These are phyloP conservation scores for Tephrocybe sp. DNA, from an alignment of 768 basidiomycete species.

Conservation along the genomic window DNA sequence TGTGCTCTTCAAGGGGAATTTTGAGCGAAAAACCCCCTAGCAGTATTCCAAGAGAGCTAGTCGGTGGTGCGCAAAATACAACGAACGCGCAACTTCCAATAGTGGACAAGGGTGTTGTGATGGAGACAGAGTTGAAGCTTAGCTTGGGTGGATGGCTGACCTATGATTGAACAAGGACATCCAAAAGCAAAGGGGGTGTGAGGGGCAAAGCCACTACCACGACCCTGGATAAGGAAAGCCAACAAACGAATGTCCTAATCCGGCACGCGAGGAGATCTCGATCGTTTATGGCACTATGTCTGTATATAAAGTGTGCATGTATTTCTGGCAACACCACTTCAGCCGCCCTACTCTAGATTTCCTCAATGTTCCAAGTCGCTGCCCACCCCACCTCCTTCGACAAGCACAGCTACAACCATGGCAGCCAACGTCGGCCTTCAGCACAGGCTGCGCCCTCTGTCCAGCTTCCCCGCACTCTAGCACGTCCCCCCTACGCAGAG, in stretches of 20 bases:
- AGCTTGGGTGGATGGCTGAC: slow-evolving; percentile 6
- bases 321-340: slow-evolving; percentile 9
- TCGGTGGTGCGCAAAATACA: too few species aligned
- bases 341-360: neutral
- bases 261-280: slow-evolving; percentile 31
- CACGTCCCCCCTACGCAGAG: slow-evolving; percentile 58
- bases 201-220: slow-evolving; percentile 18
- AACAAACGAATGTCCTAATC: slow-evolving; percentile 42
- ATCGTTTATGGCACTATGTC: slow-evolving; percentile 26
- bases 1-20: slow-evolving; percentile 12
- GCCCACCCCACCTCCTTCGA: slow-evolving; percentile 41
- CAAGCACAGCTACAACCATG: slow-evolving; percentile 35
- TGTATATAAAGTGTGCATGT: slow-evolving; percentile 26
- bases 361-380: slow-evolving; percentile 48
- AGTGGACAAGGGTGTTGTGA: slow-evolving; percentile 29
- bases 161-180: slow-evolving; percentile 25
- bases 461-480: slow-evolving; percentile 72
- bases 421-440: slow-evolving; percentile 27
- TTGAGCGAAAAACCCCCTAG: too few species aligned
- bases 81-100: neutral
- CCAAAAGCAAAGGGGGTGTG: slow-evolving; percentile 24
- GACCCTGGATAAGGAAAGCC: slow-evolving; percentile 24
- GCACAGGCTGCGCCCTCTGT: slow-evolving; percentile 33
- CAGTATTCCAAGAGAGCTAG: too few species aligned
- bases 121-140: slow-evolving; percentile 20